Percentiles rank a stretch among this genome's conserved stretches.
Evolutionary conservation across 192 early-diverging fungal species (phyloP).

Genomic region (Allomyces arbusculus): DNA sequence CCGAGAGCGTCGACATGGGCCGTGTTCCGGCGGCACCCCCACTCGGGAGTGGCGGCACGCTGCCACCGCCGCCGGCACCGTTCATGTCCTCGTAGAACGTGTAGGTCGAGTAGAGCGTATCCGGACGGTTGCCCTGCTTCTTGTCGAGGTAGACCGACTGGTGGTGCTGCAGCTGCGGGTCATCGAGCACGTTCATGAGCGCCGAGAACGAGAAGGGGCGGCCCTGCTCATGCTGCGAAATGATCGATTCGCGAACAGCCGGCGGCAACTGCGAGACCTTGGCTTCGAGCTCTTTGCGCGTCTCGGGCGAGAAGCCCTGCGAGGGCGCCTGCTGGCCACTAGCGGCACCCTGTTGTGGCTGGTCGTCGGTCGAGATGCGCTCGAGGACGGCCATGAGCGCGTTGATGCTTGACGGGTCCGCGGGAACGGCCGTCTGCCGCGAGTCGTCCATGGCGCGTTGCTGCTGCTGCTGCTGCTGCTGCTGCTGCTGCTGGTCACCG

Average conservation of each 20-base stretch:
- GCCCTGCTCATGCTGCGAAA: not conserved
- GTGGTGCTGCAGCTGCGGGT: not conserved
- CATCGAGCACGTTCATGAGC: not conserved
- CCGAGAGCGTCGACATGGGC: not conserved
- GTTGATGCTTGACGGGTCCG: not conserved
- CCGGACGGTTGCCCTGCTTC: not conserved
- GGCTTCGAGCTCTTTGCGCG: not conserved
- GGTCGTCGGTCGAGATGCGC: not conserved
- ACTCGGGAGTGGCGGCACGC: not conserved
- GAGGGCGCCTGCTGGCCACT: not conserved
- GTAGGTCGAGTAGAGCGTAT: not conserved
- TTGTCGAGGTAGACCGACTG: not conserved
- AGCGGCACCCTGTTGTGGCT: not conserved
- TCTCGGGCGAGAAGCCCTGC: not conserved
- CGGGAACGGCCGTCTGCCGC: not conserved
- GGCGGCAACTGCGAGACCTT: not conserved
- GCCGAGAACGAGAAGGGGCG: not conserved
- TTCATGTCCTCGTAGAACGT: not conserved
- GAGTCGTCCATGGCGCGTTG: not conserved
- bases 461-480: not conserved
- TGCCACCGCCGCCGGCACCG: not conserved
- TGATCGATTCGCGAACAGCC: not conserved
- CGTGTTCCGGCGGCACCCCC: not conserved
- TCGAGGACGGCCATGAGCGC: not conserved
- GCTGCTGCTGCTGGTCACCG: no score